Percentiles rank a stretch among this genome's conserved stretches.
phyloP scores from a whole-genome alignment of 2,329 filamentous ascomycete genomes.

The Dryadomyces sulphureus region DNA sequence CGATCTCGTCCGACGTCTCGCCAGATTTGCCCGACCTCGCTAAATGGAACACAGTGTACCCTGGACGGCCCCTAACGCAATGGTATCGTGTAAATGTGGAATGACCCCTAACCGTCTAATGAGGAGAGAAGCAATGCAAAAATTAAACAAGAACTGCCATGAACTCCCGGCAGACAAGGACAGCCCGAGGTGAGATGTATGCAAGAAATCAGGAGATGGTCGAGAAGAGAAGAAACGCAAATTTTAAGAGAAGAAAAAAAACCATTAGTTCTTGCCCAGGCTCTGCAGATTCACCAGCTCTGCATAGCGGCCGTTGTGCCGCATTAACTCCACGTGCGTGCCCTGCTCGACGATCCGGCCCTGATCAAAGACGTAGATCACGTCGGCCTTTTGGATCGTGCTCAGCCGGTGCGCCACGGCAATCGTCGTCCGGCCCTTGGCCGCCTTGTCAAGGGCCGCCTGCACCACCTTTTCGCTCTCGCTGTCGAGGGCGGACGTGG shows the following conservation, averaged over 20 bases:
- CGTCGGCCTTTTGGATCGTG: conserved; percentile 87
- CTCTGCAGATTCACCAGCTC: conserved; percentile 72
- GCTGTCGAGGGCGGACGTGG: conserved; percentile 61
- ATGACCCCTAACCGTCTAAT: too few species aligned
- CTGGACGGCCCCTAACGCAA: not conserved
- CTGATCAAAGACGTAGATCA: conserved; percentile 94
- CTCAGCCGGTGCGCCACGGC: conserved; percentile 84
- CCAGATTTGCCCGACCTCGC: too few species aligned
- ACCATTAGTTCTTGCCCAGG: conserved; percentile 40
- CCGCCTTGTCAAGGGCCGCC: conserved; percentile 64
- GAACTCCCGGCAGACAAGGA: not conserved
- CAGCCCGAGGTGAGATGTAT: not conserved
- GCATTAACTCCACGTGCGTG: conserved; percentile 60
- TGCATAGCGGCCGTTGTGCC: conserved; percentile 54
- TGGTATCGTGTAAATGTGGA: not conserved
- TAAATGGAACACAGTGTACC: not conserved
- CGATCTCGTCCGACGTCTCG: not conserved
- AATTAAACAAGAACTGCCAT: not conserved
- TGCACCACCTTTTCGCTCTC: conserved; percentile 71
- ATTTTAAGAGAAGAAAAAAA: not conserved
- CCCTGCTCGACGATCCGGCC: conserved; percentile 76
- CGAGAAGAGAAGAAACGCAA: not conserved
- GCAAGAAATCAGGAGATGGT: not conserved
- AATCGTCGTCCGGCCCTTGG: conserved; percentile 77
- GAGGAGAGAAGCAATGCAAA: not conserved